Percentiles rank a stretch among this genome's conserved stretches.
Evolutionary conservation across 2,329 filamentous ascomycete genomes (phyloP).

Genomic region (Tolypocladium tropicale): DNA sequence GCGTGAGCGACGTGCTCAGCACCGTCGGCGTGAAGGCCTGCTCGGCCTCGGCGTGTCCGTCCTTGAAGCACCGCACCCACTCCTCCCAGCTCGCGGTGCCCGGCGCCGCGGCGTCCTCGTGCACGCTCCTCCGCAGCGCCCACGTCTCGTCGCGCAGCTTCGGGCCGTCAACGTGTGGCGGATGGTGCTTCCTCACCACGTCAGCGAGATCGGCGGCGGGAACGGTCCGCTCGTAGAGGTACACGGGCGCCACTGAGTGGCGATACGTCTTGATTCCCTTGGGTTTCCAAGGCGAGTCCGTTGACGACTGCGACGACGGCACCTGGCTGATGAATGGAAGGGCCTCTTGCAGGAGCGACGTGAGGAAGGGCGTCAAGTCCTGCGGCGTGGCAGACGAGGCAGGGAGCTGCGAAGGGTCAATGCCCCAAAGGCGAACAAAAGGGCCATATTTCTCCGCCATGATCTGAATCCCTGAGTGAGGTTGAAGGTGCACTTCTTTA

Average conservation of each 20-base stretch:
- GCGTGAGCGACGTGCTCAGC: constrained; percentile 21
- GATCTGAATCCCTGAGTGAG: neutral
- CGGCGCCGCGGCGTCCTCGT: constrained; percentile 37
- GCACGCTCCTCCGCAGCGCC: constrained; percentile 53
- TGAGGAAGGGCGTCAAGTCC: constrained; percentile 40
- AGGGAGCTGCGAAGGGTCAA: constrained; percentile 38
- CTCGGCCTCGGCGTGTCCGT: constrained; percentile 31
- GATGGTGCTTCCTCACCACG: constrained; percentile 23
- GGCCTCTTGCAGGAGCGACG: constrained; percentile 45
- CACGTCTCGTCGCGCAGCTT: constrained; percentile 41
- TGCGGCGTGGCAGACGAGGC: constrained; percentile 23
- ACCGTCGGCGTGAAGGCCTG: constrained; percentile 28
- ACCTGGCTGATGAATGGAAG: constrained; percentile 47
- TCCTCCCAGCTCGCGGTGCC: constrained; percentile 55
- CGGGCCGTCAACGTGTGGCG: constrained; percentile 10
- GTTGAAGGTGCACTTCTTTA: neutral
- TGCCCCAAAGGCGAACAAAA: constrained; percentile 43
- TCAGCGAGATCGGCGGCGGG: constrained; percentile 30
- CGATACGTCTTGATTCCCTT: constrained; percentile 38
- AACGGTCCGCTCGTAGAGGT: constrained; percentile 42
- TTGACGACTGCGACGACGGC: constrained; percentile 23
- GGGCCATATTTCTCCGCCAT: constrained; percentile 25
- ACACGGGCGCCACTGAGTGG: constrained; percentile 39
- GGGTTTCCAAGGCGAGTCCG: constrained; percentile 33
- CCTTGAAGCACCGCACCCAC: constrained; percentile 49